A percentile compares a stretch with the other conserved stretches of the same genome.
phyloP scores from a whole-genome alignment of 2,329 filamentous ascomycete genomes.

The Cryphonectria radicalis region DNA sequence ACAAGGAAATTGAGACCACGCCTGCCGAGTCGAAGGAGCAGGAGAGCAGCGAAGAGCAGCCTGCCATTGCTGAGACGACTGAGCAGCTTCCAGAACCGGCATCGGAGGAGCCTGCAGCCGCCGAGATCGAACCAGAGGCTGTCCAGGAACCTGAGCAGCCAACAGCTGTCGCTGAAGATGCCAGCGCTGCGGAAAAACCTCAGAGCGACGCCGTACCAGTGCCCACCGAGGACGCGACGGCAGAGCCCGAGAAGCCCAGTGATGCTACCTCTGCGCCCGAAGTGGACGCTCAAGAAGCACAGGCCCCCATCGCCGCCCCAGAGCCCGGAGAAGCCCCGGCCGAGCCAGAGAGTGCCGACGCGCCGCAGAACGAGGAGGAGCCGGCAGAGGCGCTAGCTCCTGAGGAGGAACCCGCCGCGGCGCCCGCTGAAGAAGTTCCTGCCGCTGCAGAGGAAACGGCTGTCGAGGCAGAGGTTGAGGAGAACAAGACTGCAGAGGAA shows the following conservation, averaged over 20 bases:
- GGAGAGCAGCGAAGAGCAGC: constrained; percentile 15
- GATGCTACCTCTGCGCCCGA: background rate
- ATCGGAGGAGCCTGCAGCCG: background rate
- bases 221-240: constrained; percentile 13
- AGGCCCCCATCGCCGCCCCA: background rate
- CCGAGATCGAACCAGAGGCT: constrained; percentile 1
- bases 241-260: background rate
- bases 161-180: background rate
- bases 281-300: background rate
- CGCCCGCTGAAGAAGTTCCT: background rate
- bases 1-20: background rate
- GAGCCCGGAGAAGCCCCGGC: constrained; percentile 5
- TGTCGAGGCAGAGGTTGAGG: background rate
- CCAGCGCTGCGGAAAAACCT: background rate
- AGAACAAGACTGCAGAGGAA: background rate
- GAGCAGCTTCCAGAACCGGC: background rate
- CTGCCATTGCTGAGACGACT: constrained; percentile 2
- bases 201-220: constrained; percentile 8
- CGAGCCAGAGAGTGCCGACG: background rate
- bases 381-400: background rate
- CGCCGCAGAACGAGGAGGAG: background rate
- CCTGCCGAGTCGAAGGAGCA: background rate
- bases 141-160: constrained; percentile 4
- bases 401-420: background rate
- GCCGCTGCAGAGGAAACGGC: background rate